These are phyloP conservation scores for Verticillium nonalfalfae DNA, from an alignment of 2,329 filamentous ascomycete genomes.

Conservation along the genomic window DNA sequence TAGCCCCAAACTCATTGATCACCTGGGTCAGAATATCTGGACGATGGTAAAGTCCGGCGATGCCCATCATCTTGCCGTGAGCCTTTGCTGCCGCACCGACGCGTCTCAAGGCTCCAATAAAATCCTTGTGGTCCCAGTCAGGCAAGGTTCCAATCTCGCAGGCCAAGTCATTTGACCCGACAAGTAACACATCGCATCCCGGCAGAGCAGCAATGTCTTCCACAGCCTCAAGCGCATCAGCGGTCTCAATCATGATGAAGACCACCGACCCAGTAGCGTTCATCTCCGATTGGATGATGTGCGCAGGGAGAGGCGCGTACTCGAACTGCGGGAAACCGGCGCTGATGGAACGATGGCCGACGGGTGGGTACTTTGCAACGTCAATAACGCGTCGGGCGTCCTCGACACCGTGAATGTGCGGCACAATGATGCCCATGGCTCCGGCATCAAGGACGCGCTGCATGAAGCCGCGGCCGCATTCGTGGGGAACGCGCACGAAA, in stretches of 20 bases:
- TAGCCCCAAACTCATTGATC: conserved; percentile 3
- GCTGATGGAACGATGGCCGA: conserved; percentile 16
- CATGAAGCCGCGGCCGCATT: conserved; percentile 18
- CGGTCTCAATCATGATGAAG: conserved; percentile 20
- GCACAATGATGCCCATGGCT: conserved; percentile 17
- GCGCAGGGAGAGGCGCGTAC: conserved; percentile 14
- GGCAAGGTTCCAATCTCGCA: conserved; percentile 16
- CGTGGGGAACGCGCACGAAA: conserved; percentile 16
- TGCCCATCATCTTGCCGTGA: conserved; percentile 15
- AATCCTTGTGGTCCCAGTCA: conserved; percentile 12
- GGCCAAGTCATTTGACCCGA: conserved; percentile 22
- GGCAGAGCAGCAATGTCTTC: conserved; percentile 22
- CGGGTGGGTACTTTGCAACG: conserved; percentile 18
- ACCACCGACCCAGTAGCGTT: conserved; percentile 16
- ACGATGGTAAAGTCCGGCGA: conserved; percentile 16
- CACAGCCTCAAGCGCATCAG: conserved; percentile 14
- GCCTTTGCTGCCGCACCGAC: conserved; percentile 11
- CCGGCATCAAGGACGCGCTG: conserved; percentile 18
- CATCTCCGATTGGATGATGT: conserved; percentile 13
- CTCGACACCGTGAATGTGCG: conserved; percentile 13
- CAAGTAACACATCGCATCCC: conserved; percentile 21
- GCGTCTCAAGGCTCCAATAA: conserved; percentile 9
- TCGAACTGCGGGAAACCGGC: conserved; percentile 15
- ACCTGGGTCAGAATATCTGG: conserved; percentile 6
- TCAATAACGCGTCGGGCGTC: background rate